A percentile compares a stretch with the other conserved stretches of the same genome.
These are phyloP conservation scores for Flaveria trinervia DNA, from an alignment of 129 eudicot genomes.

Conservation along the genomic window DNA sequence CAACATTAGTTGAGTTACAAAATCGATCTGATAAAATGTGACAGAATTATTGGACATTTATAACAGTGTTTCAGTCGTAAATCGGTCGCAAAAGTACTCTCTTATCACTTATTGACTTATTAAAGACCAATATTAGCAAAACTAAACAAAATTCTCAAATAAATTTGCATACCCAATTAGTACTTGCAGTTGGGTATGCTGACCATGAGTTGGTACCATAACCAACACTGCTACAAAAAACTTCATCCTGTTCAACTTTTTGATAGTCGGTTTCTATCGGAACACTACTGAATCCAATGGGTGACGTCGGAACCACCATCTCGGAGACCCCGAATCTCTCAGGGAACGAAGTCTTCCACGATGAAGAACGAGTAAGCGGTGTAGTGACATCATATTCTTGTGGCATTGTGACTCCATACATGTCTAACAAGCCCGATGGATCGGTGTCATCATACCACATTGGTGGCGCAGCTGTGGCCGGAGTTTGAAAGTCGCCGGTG, in stretches of 20 bases:
- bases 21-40: neutral
- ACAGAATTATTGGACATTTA: neutral
- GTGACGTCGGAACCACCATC: constrained; percentile 36
- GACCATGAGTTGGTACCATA: constrained; percentile 45
- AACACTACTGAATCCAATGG: constrained; percentile 20
- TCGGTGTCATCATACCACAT: constrained; percentile 42
- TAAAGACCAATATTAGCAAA: neutral
- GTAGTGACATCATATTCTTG: constrained; percentile 35
- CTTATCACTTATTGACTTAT: no score
- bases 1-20: neutral
- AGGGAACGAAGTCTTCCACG: constrained; percentile 37
- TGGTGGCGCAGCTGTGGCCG: constrained; percentile 25
- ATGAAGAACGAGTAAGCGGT: constrained; percentile 26
- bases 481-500: constrained; percentile 41
- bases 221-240: constrained; percentile 28
- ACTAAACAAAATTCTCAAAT: neutral
- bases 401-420: constrained; percentile 35
- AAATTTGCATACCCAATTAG: constrained; percentile 45
- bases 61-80: no score
- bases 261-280: constrained; percentile 20
- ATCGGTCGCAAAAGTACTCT: no score
- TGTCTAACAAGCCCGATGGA: constrained; percentile 35
- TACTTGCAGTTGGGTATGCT: constrained; percentile 18
- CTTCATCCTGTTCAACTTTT: constrained; percentile 32
- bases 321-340: constrained; percentile 47